Evolutionary conservation across 805 yeast genomes (phyloP), one percentile per base, ranked within the genome.

Genomic region (Candida adriatica): DNA sequence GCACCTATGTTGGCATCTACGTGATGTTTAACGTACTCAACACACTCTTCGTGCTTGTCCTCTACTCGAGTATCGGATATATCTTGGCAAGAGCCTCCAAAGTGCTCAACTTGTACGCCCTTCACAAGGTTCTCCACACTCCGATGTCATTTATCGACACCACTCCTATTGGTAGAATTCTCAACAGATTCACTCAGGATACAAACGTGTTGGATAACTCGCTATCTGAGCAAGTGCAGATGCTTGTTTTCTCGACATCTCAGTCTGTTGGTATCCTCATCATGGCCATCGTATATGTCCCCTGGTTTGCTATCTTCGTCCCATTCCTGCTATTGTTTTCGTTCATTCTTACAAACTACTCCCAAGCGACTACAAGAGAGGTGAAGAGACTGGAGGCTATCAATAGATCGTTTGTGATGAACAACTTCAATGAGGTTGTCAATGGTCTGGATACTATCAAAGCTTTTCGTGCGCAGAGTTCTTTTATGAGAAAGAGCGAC

Each of bases 111-210:
- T 58, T 75, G n/a, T 35, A 42, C 27, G 81, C 88, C 1, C 59
- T 75, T 15, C 51, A 66, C 23, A 64, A 60, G 16, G 62, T 84
- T 11, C 59, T 84, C 38, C 74, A 73, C 32, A 74, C 87, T 1
- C 92, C 94, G 25, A 81, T 84, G 87, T 58, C 76, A 1, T 85
- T 73, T 49, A 71, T 84, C 62, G 94, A 85, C 51, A 72, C 83
- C 7, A 79, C 90, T 0, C 95, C 95, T 2, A 27, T 33, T 19
- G 35, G 35, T 11, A 31, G 35, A 18, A 20, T 33, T 21, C 23
- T 33, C 29, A 33, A 33, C 22, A 23, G 74, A 25, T 65, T 75
- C 31, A 58, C 95, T 6, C 82, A 79, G 45, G 95, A 84, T 54
- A 78, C 87, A 0, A 90, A 83, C 47, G 73, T 75, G 8, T 59